These are phyloP conservation scores for Mallotus nudiflorus DNA, from an alignment of 345 rosid species.

Conservation along the genomic window DNA sequence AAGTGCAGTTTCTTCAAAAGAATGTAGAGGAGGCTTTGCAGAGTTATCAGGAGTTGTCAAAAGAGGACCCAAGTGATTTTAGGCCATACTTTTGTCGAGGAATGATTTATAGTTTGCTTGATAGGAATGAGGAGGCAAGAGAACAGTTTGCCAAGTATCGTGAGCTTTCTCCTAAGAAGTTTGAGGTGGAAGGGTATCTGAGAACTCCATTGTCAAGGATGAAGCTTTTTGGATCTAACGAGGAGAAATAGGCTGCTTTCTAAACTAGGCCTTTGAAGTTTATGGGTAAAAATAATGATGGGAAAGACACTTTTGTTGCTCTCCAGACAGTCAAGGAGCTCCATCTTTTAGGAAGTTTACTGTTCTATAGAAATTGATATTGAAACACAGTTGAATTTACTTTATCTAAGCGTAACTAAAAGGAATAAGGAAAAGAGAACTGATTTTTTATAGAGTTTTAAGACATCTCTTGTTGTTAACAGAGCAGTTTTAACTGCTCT, in stretches of 20 bases:
- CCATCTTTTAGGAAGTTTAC: background rate
- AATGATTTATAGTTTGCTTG: slow-evolving; percentile 78
- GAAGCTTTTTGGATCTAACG: slow-evolving; percentile 70
- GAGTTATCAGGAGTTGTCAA: slow-evolving; percentile 63
- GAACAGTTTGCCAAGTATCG: slow-evolving; percentile 78
- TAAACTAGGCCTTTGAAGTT: background rate
- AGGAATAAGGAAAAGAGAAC: slow-evolving; percentile 12
- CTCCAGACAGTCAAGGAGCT: background rate
- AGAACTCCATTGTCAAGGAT: slow-evolving; percentile 68
- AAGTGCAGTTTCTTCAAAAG: slow-evolving; percentile 77
- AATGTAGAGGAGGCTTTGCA: slow-evolving; percentile 75
- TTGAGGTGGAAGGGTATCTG: slow-evolving; percentile 77
- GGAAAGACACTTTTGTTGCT: background rate
- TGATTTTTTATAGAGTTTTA: background rate
- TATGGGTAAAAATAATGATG: slow-evolving; percentile 19
- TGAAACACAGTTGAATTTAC: background rate
- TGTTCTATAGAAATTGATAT: slow-evolving; percentile 1
- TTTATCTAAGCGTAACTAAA: background rate
- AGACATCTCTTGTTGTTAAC: background rate
- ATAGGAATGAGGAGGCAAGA: slow-evolving; percentile 72
- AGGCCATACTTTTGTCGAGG: slow-evolving; percentile 81
- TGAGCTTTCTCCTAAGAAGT: slow-evolving; percentile 67
- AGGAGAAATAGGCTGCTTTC: slow-evolving; percentile 39
- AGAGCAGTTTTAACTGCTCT: background rate
- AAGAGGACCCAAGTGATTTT: slow-evolving; percentile 76